Percentiles rank a stretch among this genome's conserved stretches.
phyloP scores from a whole-genome alignment of 176 grass and related monocot species.

The Puccinellia tenuiflora region DNA sequence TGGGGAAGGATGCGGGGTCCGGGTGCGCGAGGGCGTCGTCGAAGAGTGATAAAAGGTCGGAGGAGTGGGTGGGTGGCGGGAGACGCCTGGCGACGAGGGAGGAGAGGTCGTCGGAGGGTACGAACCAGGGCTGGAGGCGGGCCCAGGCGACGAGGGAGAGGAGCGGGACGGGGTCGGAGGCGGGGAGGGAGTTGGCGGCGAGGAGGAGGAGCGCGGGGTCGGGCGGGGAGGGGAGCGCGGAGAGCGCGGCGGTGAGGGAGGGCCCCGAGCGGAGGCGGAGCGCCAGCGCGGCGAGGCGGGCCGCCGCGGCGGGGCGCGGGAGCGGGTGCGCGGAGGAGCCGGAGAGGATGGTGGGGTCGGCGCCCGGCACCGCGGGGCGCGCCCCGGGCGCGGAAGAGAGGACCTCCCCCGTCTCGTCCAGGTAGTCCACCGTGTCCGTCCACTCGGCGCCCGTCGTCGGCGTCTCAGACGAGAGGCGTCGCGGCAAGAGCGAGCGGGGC shows the following conservation, averaged over 20 bases:
- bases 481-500: neutral
- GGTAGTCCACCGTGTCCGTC: slow-evolving; percentile 85
- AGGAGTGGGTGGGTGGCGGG: slow-evolving; percentile 41
- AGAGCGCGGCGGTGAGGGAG: slow-evolving; percentile 61
- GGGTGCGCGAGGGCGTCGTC: slow-evolving; percentile 58
- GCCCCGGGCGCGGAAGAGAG: slow-evolving; percentile 61
- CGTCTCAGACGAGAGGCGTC: neutral
- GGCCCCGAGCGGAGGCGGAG: slow-evolving; percentile 72
- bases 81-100: slow-evolving; percentile 40
- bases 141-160: slow-evolving; percentile 84
- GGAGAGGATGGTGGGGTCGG: slow-evolving; percentile 66
- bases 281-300: slow-evolving; percentile 62
- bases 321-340: slow-evolving; percentile 66
- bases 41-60: slow-evolving; percentile 49
- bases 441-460: slow-evolving; percentile 47
- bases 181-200: slow-evolving; percentile 61
- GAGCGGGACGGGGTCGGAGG: slow-evolving; percentile 70
- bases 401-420: slow-evolving; percentile 71
- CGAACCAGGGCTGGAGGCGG: slow-evolving; percentile 64
- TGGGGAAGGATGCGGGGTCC: slow-evolving; percentile 51
- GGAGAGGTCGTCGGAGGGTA: slow-evolving; percentile 43
- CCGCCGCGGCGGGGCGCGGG: slow-evolving; percentile 58
- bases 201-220: slow-evolving; percentile 51
- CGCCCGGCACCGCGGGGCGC: slow-evolving; percentile 60
- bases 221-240: slow-evolving; percentile 66